Evolutionary conservation across 306 rosid species (phyloP).

Genomic region (Corylus americana): DNA sequence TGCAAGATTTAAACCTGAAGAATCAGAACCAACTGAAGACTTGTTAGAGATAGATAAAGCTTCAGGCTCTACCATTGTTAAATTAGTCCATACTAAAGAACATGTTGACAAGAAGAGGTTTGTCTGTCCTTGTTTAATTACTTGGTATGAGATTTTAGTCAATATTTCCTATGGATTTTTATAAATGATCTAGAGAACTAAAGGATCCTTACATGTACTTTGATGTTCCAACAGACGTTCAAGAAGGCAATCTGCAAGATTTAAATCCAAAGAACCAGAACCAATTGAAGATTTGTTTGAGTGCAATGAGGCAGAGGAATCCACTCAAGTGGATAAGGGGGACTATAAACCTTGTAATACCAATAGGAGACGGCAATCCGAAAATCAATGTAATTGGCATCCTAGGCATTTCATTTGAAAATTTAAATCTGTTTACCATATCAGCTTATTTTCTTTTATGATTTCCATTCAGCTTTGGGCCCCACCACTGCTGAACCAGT

Average conservation of each 20-base stretch:
- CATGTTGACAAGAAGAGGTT: conserved; percentile 61
- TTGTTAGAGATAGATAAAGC: conserved; percentile 37
- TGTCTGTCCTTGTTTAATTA: conserved; percentile 13
- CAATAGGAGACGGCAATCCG: conserved; percentile 48
- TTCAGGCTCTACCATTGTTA: conserved; percentile 35
- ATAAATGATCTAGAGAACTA: conserved; percentile 18
- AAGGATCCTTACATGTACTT: conserved; percentile 14
- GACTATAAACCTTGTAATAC: conserved; percentile 24
- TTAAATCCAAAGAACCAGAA: conserved; percentile 40
- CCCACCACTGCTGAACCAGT: conserved; percentile 39
- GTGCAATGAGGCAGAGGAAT: conserved; percentile 37
- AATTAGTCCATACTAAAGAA: conserved; percentile 32
- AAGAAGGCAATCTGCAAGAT: conserved; percentile 53
- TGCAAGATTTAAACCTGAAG: conserved; percentile 38
- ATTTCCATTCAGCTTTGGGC: conserved; percentile 56
- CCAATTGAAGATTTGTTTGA: conserved; percentile 33
- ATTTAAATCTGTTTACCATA: background rate
- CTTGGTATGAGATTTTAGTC: conserved; percentile 11
- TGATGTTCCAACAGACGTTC: conserved; percentile 41
- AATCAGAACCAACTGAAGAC: conserved; percentile 40
- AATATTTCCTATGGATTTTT: conserved; percentile 26
- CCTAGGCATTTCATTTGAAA: conserved; percentile 11
- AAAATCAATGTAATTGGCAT: conserved; percentile 48
- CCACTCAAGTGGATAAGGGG: conserved; percentile 31
- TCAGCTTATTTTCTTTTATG: conserved; percentile 23